Evolutionary conservation across 176 grass and related monocot species (phyloP), one percentile per base, ranked within the genome.

Genomic region (Carex myosuroides): DNA sequence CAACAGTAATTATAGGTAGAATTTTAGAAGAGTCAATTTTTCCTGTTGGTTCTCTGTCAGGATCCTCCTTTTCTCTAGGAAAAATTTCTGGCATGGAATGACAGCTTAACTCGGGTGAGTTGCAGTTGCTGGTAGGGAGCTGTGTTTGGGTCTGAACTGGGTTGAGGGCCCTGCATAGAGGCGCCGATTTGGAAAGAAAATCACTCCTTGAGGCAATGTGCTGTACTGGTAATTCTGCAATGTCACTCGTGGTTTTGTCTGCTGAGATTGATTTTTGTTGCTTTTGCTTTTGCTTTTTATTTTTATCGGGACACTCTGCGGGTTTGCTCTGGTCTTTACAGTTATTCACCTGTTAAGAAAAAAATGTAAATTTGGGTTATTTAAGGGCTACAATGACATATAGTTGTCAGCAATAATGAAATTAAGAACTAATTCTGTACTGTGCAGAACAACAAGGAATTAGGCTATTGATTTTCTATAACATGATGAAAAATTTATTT

Each of bases 1-100:
- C 83, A n/a, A 89, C 76, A n/a, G 66, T 22, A 22, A 89, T 3
- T 56, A 82, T 16, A 2, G 50, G 33, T 16, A 89, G 0, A 18
- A 82, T 32, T 35, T 55, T 14, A 24, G 30, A 17, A 4, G 64
- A 22, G 11, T 65, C 64, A 6, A 22, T 32, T 39, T 85, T 32
- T 53, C 41, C 3, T 16, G 42, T 11, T 26, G n/a, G 2, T 52
- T 18, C 32, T 54, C 21, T 68, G 13, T 67, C 81, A 18, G 62
- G 12, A 64, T 77, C 11, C 17, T 61, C 18, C 7, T 44, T 44
- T 46, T 9, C 21, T 0, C 18, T 44, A 5, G 39, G 37, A 33
- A 57, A 61, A 5, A 4, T 6, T 32, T 78, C 73, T 18, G 73
- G 48, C 6, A 14, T 78, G 24, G 52, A 54, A 56, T 55, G 12